Conservation (phyloP, 192 early-diverging fungal species). For the Gamsiella multidivaricata region DNA sequence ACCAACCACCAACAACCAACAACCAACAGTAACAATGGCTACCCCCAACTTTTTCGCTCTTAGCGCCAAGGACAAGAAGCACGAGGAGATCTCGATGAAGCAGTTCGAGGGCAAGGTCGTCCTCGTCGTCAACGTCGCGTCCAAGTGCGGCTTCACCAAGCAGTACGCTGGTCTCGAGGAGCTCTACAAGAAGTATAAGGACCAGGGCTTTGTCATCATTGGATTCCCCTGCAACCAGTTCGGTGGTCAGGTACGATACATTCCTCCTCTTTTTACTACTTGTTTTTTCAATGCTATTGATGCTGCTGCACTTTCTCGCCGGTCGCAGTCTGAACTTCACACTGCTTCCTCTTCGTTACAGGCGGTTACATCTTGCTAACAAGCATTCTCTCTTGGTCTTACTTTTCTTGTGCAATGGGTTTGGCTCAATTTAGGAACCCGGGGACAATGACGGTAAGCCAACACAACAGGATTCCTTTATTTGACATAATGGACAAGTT, state of each 20-base stretch:
- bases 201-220: constrained; percentile 81
- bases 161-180: constrained; percentile 81
- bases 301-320: not conserved
- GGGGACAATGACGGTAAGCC: constrained; percentile 58
- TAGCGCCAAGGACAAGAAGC: constrained; percentile 58
- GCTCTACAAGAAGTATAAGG: constrained; percentile 73
- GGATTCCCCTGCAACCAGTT: constrained; percentile 97
- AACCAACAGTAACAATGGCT: constrained; percentile 28
- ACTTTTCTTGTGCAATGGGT: not conserved
- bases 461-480: not conserved
- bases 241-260: constrained; percentile 70
- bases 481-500: no score
- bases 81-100: constrained; percentile 64
- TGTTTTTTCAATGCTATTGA: not conserved
- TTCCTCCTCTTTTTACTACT: no score
- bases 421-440: constrained; percentile 54
- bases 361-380: not conserved
- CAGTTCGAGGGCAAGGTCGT: constrained; percentile 79
- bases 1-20: no score
- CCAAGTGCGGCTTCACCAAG: constrained; percentile 88
- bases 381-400: not conserved
- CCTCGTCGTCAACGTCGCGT: constrained; percentile 91
- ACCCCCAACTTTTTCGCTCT: constrained; percentile 62
- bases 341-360: no score
- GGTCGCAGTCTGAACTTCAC: no score